A percentile compares a stretch with the other conserved stretches of the same genome.
Evolutionary conservation across 148 eudicot species (phyloP).

Genomic region (Arbutus unedo): DNA sequence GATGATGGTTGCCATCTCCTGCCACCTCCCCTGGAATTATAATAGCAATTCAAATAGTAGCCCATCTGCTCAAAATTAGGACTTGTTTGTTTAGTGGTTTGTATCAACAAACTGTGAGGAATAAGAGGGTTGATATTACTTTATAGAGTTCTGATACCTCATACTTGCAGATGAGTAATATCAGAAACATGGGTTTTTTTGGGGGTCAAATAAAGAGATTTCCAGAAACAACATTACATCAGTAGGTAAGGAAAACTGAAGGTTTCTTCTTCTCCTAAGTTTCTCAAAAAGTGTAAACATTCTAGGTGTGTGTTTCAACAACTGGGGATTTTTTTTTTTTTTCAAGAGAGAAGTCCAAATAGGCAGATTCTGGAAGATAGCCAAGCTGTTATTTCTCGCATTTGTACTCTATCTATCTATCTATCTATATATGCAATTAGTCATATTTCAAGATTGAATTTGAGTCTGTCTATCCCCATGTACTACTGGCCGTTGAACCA

Average conservation of each 20-base stretch:
- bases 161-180: not conserved
- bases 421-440: no score
- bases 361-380: no score
- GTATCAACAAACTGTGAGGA: not conserved
- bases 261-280: not conserved
- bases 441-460: no score
- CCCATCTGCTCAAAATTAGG: not conserved
- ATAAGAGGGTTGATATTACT: not conserved
- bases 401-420: no score
- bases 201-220: not conserved
- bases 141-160: not conserved
- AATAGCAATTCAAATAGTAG: not conserved
- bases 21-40: not conserved
- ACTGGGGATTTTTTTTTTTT: not conserved
- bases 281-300: not conserved
- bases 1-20: not conserved
- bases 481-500: no score
- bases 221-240: not conserved
- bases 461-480: no score
- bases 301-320: not conserved
- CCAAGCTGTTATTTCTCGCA: no score
- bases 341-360: no score
- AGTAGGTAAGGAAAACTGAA: not conserved
- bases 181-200: not conserved
- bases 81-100: not conserved